Evolutionary conservation across 352 stramenopile genomes (phyloP).

Genomic region (Labyrinthula sp.): DNA sequence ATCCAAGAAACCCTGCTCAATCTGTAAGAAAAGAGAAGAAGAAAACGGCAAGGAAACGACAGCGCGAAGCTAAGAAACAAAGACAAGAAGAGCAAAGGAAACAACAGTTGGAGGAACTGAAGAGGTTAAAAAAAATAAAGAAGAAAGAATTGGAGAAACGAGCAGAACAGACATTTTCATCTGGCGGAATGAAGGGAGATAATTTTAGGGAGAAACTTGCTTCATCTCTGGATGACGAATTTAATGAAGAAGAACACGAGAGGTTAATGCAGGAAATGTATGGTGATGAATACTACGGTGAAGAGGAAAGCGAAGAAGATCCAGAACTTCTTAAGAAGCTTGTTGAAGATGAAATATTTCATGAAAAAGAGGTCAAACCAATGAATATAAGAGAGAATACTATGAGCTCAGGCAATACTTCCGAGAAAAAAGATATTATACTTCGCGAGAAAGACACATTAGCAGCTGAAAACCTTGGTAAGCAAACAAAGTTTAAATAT

Average conservation of each 20-base stretch:
- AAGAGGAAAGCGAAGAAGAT: constrained; percentile 38
- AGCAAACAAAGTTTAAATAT: constrained; percentile 85
- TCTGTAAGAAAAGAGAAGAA: constrained; percentile 76
- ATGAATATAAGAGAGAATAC: too few species aligned
- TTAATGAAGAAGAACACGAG: constrained; percentile 86
- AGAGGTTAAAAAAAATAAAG: constrained; percentile 90
- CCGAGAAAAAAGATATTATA: too few species aligned
- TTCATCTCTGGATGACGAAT: constrained; percentile 75
- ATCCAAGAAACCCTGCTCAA: constrained; percentile 55
- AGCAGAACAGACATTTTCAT: constrained; percentile 59
- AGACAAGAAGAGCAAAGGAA: constrained; percentile 77
- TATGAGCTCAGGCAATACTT: too few species aligned
- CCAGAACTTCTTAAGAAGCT: constrained; percentile 37
- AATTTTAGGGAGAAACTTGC: constrained; percentile 19
- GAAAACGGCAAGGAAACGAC: constrained; percentile 79
- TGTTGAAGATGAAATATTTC: constrained; percentile 25
- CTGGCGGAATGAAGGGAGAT: constrained; percentile 35
- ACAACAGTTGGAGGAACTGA: constrained; percentile 86
- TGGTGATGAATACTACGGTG: constrained; percentile 90
- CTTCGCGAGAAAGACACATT: too few species aligned
- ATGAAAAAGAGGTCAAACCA: constrained; percentile 29
- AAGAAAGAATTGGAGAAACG: constrained; percentile 77
- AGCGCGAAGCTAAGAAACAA: constrained; percentile 65
- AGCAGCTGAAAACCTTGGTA: too few species aligned
- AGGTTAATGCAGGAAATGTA: constrained; percentile 83